These are phyloP conservation scores for Apocynum venetum DNA, from an alignment of 257 asterid species.

Conservation along the genomic window DNA sequence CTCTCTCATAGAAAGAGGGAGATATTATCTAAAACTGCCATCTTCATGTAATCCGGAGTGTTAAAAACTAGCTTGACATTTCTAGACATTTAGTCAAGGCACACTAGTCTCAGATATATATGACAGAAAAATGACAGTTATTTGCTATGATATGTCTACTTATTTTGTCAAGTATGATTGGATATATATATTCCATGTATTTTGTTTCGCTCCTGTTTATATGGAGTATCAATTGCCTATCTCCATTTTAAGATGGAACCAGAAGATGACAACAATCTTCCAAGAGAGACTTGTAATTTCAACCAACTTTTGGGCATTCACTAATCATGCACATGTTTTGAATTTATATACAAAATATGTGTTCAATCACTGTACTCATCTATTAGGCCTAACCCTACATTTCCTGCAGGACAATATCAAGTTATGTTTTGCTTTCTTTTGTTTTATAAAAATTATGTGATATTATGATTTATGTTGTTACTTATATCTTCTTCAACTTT, in stretches of 20 bases:
- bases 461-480: not conserved
- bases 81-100: not conserved
- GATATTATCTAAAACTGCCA: not conserved
- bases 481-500: not conserved
- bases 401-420: not conserved
- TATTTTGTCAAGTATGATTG: not conserved
- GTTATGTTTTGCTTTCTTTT: not conserved
- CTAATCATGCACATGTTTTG: not conserved
- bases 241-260: not conserved
- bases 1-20: not conserved
- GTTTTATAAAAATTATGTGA: not conserved
- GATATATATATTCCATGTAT: not conserved
- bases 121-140: not conserved
- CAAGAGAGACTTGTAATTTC: not conserved
- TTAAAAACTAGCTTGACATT: too few species aligned
- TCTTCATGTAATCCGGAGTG: not conserved
- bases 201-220: not conserved
- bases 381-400: not conserved
- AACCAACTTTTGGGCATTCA: not conserved
- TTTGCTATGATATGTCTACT: not conserved
- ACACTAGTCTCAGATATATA: not conserved
- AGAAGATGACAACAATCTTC: not conserved
- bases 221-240: not conserved
- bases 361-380: not conserved
- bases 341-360: not conserved